Percentiles rank a stretch among this genome's conserved stretches.
Conservation (phyloP, 441 rosid genomes). For the Codiaeum variegatum region DNA sequence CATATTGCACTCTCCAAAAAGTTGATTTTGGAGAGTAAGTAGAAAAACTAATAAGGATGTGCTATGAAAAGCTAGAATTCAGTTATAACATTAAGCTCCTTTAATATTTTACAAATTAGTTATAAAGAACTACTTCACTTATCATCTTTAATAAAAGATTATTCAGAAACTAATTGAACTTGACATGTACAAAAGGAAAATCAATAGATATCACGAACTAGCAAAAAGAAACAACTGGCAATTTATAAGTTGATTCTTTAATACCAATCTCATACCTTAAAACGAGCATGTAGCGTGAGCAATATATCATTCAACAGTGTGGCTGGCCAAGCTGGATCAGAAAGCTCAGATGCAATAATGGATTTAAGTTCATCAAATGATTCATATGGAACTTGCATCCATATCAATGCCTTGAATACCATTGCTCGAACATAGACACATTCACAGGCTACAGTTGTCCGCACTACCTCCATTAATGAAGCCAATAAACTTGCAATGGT, state of each 20-base stretch:
- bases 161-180: slow-evolving; percentile 3
- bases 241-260: background rate
- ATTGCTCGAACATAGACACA: slow-evolving; percentile 97
- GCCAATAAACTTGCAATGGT: slow-evolving; percentile 91
- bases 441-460: slow-evolving; percentile 99
- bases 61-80: background rate
- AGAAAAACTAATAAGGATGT: background rate
- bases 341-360: slow-evolving; percentile 97
- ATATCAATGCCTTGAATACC: slow-evolving; percentile 98
- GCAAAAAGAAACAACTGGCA: background rate
- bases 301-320: slow-evolving; percentile 88
- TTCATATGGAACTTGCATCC: slow-evolving; percentile 99
- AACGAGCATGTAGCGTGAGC: slow-evolving; percentile 99
- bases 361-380: slow-evolving; percentile 93
- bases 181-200: background rate
- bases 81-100: background rate
- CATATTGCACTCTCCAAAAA: background rate
- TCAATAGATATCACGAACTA: background rate
- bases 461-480: slow-evolving; percentile 96
- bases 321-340: slow-evolving; percentile 99
- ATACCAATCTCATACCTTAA: slow-evolving; percentile 57
- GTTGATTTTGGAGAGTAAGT: background rate
- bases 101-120: background rate
- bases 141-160: background rate
- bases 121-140: background rate